Evolutionary conservation across 1,284 basidiomycete species (phyloP).

Genomic region (Ceratobasidium sp.): DNA sequence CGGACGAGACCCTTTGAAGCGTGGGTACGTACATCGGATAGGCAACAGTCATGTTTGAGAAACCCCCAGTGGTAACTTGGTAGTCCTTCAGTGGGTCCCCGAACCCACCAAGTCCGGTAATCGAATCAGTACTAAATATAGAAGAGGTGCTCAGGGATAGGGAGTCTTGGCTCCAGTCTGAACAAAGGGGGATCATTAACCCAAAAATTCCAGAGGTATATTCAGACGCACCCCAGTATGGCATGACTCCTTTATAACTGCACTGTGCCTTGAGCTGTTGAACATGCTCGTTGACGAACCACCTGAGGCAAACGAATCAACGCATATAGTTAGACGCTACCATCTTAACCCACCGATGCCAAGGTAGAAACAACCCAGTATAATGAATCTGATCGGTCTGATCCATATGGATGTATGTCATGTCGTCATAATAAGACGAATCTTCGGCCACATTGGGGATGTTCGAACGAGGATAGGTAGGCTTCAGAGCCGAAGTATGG

Average conservation of each 20-base stretch:
- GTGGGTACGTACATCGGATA: constrained; percentile 28
- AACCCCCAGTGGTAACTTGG: constrained; percentile 31
- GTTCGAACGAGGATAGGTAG: constrained; percentile 29
- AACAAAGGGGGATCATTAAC: background rate
- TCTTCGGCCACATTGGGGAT: constrained; percentile 18
- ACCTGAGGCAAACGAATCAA: constrained; percentile 13
- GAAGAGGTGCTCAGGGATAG: constrained; percentile 10
- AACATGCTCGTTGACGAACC: constrained; percentile 31
- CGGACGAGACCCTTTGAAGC: background rate
- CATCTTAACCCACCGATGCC: constrained; percentile 13
- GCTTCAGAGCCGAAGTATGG: constrained; percentile 18
- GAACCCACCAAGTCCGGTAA: constrained; percentile 28
- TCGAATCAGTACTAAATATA: constrained; percentile 14
- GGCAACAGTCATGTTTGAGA: constrained; percentile 21
- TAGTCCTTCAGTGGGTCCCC: constrained; percentile 36
- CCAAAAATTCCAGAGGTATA: background rate
- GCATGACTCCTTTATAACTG: constrained; percentile 29
- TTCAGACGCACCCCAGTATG: constrained; percentile 32
- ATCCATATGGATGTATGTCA: constrained; percentile 34
- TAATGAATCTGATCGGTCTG: constrained; percentile 39
- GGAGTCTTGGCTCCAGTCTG: constrained; percentile 36
- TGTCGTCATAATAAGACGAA: constrained; percentile 33
- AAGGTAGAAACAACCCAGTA: constrained; percentile 32
- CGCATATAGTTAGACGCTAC: background rate
- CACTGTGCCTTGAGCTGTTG: constrained; percentile 32